A percentile compares a stretch with the other conserved stretches of the same genome.
Conservation (phyloP, 768 basidiomycete genomes). For the Pleurotus platypus region DNA sequence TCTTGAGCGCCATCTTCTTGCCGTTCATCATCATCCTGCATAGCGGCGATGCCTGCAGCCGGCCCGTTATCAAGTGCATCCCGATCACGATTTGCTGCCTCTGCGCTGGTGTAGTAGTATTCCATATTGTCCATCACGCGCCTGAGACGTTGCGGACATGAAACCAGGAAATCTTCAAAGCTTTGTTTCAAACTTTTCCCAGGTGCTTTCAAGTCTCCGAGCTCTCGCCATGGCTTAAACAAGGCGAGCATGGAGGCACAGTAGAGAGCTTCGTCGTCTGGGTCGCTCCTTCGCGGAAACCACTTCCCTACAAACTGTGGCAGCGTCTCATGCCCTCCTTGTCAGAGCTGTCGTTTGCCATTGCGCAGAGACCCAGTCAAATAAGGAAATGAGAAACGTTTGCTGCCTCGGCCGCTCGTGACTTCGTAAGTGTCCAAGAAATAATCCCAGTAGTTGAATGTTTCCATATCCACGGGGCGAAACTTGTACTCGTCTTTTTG, state of each 20-base stretch:
- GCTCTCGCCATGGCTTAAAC: constrained; percentile 13
- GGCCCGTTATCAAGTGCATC: constrained; percentile 16
- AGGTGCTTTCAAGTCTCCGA: background rate
- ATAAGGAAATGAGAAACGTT: too few species aligned
- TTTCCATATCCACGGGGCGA: too few species aligned
- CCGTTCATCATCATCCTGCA: too few species aligned
- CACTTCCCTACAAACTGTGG: constrained; percentile 33
- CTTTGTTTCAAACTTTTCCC: background rate
- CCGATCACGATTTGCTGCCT: constrained; percentile 1
- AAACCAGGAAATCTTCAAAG: constrained; percentile 5
- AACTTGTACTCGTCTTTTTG: too few species aligned
- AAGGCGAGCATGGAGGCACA: constrained; percentile 21
- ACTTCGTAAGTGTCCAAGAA: too few species aligned
- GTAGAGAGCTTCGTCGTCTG: constrained; percentile 21
- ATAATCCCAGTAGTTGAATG: too few species aligned
- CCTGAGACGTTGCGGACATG: background rate
- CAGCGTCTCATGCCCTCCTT: constrained; percentile 24
- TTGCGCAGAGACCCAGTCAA: too few species aligned
- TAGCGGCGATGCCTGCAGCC: constrained; percentile 6
- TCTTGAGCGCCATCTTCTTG: background rate
- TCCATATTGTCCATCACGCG: constrained; percentile 9
- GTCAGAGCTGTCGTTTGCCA: too few species aligned
- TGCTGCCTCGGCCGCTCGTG: too few species aligned
- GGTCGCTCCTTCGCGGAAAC: constrained; percentile 27
- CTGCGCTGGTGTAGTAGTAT: constrained; percentile 10